These are phyloP conservation scores for Curvularia sp. DNA, from an alignment of 2,329 filamentous ascomycete genomes.

Conservation along the genomic window DNA sequence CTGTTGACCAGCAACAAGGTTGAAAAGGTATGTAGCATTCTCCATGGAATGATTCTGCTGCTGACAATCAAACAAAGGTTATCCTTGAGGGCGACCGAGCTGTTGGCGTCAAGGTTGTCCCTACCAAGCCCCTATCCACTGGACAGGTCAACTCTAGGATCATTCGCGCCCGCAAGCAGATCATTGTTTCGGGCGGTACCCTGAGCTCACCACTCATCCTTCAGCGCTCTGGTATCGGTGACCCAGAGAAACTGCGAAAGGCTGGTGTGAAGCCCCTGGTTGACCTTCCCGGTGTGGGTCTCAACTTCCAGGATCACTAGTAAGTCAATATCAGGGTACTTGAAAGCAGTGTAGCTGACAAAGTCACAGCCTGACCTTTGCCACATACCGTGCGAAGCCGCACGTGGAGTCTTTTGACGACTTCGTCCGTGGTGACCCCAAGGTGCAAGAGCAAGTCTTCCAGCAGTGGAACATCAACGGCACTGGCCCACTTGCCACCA, in stretches of 20 bases:
- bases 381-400: conserved; percentile 74
- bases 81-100: conserved; percentile 75
- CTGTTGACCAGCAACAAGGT: conserved; percentile 78
- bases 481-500: conserved; percentile 77
- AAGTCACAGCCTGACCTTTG: conserved; percentile 63
- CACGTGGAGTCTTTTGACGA: conserved; percentile 81
- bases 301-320: conserved; percentile 80
- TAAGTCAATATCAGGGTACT: background rate
- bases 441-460: conserved; percentile 74
- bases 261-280: conserved; percentile 73
- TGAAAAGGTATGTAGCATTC: conserved; percentile 59
- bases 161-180: conserved; percentile 74
- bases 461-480: conserved; percentile 81
- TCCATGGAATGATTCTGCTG: background rate
- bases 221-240: conserved; percentile 76
- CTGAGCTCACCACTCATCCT: conserved; percentile 77
- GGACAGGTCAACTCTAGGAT: conserved; percentile 60
- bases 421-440: conserved; percentile 75
- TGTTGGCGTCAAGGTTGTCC: conserved; percentile 73
- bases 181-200: conserved; percentile 75
- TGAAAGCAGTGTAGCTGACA: background rate
- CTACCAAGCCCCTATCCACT: conserved; percentile 71
- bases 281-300: conserved; percentile 74
- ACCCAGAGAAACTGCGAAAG: conserved; percentile 73
- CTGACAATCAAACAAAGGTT: conserved; percentile 46